Percentiles rank a stretch among this genome's conserved stretches.
Conservation (phyloP, 2,329 filamentous ascomycete genomes). For the Aspergillus uvarum region DNA sequence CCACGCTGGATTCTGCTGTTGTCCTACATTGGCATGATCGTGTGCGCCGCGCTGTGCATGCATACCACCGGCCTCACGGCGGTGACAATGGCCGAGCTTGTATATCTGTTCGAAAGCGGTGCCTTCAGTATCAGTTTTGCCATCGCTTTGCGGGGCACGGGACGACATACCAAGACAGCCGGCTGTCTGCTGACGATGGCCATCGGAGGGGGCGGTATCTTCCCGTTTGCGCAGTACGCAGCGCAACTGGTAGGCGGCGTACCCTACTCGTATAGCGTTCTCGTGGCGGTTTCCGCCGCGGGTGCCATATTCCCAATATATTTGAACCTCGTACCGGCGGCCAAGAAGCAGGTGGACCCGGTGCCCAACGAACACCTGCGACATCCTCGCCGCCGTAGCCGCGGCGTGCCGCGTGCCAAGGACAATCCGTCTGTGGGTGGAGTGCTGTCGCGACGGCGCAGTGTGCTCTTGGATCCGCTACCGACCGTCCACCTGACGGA, state of each 20-base stretch:
- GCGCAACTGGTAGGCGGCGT: constrained; percentile 41
- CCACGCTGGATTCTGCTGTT: constrained; percentile 58
- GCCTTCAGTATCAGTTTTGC: constrained; percentile 61
- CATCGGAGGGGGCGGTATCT: constrained; percentile 54
- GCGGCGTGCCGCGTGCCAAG: constrained; percentile 26
- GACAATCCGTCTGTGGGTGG: constrained; percentile 31
- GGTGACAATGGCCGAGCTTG: constrained; percentile 50
- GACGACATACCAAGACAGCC: constrained; percentile 58
- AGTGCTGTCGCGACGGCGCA: constrained; percentile 32
- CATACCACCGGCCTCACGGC: constrained; percentile 46
- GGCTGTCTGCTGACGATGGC: constrained; percentile 55
- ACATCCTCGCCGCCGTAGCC: constrained; percentile 25
- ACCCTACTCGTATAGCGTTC: constrained; percentile 54
- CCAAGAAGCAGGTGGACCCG: constrained; percentile 54
- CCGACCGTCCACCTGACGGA: constrained; percentile 15
- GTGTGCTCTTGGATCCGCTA: constrained; percentile 26
- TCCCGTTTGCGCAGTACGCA: constrained; percentile 56
- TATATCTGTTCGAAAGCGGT: constrained; percentile 62
- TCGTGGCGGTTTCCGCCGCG: constrained; percentile 52
- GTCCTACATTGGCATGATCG: constrained; percentile 54
- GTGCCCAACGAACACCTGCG: constrained; percentile 40
- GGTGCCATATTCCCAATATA: constrained; percentile 57
- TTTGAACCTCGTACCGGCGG: constrained; percentile 50
- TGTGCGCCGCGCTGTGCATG: constrained; percentile 55
- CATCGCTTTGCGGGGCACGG: constrained; percentile 58